Percentiles rank a stretch among this genome's conserved stretches.
phyloP scores from a whole-genome alignment of 768 basidiomycete genomes.

The Pulveroboletus frians region DNA sequence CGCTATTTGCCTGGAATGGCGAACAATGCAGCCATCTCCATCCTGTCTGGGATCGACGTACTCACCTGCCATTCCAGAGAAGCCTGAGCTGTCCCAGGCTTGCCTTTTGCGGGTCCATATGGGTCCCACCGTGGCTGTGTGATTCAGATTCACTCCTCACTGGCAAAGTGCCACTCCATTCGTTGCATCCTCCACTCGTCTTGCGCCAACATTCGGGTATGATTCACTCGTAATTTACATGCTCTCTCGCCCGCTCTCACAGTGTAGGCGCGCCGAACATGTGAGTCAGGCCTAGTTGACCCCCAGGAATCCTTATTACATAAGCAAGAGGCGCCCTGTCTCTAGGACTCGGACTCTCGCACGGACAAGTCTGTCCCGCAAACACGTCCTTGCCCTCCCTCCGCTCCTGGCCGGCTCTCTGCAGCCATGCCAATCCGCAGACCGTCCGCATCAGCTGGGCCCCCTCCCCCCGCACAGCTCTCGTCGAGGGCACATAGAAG shows the following conservation, averaged over 20 bases:
- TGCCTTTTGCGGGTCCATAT: slow-evolving; percentile 39
- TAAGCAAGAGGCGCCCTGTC: slow-evolving; percentile 12
- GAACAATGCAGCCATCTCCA: slow-evolving; percentile 23
- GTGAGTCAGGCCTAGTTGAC: neutral
- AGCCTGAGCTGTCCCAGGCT: slow-evolving; percentile 7
- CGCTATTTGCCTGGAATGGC: slow-evolving; percentile 20
- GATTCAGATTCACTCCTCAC: neutral
- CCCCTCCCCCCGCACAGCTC: slow-evolving; percentile 29
- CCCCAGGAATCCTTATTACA: slow-evolving; percentile 12
- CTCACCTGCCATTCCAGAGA: slow-evolving; percentile 1
- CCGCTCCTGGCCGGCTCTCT: slow-evolving; percentile 22
- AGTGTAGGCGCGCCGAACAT: neutral
- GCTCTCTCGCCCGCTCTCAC: neutral
- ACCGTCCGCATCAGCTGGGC: slow-evolving; percentile 55
- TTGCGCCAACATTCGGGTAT: neutral
- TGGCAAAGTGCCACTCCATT: neutral
- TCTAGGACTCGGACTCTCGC: slow-evolving; percentile 15
- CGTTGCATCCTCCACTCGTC: neutral
- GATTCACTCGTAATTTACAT: neutral
- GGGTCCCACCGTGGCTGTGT: slow-evolving; percentile 39
- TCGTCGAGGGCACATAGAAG: slow-evolving; percentile 53
- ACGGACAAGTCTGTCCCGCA: slow-evolving; percentile 15
- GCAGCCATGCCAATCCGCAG: slow-evolving; percentile 49
- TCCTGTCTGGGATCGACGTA: slow-evolving; percentile 16
- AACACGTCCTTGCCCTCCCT: slow-evolving; percentile 4